Conservation (phyloP, 2,329 filamentous ascomycete genomes). For the Pseudogymnoascus sp. region DNA sequence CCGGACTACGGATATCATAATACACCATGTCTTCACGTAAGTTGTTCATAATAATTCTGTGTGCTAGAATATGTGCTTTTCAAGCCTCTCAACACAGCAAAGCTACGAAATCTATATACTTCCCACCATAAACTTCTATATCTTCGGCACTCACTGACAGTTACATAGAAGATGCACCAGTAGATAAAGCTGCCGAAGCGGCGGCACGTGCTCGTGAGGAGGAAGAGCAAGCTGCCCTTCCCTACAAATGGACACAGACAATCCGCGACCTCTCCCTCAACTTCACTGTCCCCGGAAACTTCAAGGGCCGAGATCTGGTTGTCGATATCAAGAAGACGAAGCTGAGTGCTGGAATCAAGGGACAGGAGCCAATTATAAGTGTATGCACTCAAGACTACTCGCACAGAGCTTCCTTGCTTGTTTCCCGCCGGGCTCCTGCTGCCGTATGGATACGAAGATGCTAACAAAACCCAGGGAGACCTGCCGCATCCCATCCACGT, state of each 20-base stretch:
- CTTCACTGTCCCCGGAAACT: slow-evolving; percentile 67
- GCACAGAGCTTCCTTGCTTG: neutral
- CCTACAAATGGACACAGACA: slow-evolving; percentile 95
- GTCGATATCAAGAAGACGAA: slow-evolving; percentile 74
- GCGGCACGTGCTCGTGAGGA: slow-evolving; percentile 62
- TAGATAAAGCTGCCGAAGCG: slow-evolving; percentile 47
- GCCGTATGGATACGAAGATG: neutral
- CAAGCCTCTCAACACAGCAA: neutral
- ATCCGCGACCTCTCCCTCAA: slow-evolving; percentile 81
- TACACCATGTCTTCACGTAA: neutral
- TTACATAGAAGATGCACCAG: slow-evolving; percentile 12
- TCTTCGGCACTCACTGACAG: neutral
- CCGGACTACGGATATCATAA: neutral
- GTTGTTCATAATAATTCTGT: neutral
- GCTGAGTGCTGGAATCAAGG: slow-evolving; percentile 76
- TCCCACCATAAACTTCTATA: neutral
- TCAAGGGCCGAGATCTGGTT: slow-evolving; percentile 76
- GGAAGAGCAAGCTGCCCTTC: slow-evolving; percentile 80
- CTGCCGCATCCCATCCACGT: slow-evolving; percentile 70
- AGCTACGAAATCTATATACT: neutral
- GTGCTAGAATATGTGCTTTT: neutral
- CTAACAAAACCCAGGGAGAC: slow-evolving; percentile 54
- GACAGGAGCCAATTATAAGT: slow-evolving; percentile 74
- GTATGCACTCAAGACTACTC: slow-evolving; percentile 38
- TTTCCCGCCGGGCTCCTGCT: neutral